Evolutionary conservation across 306 rosid genomes (phyloP), one percentile per base, ranked within the genome.

Genomic region (Quercus bicolor): DNA sequence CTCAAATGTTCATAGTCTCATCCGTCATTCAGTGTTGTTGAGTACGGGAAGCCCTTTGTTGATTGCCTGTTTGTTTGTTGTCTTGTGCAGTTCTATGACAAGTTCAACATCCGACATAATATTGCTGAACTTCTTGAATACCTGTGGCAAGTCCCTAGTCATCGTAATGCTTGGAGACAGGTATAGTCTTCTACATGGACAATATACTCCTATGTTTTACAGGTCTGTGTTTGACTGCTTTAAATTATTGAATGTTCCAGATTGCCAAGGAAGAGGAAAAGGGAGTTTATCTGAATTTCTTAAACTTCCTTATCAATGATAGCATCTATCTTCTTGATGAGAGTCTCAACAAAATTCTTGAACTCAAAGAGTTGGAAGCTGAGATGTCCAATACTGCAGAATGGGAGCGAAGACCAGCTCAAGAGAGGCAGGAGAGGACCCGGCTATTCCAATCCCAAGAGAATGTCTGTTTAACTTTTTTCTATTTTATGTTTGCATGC

Each of bases 361-460:
- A 93, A 87, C 93, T 88, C 73, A 96, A 93, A 88, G 98, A 89
- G 84, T 88, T 93, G 80, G 99, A 96, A 81, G 98, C 98, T 73
- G 99, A 96, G 90, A 96, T 96, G 99, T 88, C 98, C 40, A 96
- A 93, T 85, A 91, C 91, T 4, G 84, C 78, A 54, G 99, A 93
- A 75, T 96, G 99, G 99, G 99, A 96, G 85, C 86, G 43, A 23
- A 86, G 99, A 29, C 90, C 99, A 68, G 93, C 84, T 53, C 94
- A 93, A 85, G 99, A 96, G 89, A 91, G 99, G 89, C 98, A 91
- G 90, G 99, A 96, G 87, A 91, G 99, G 83, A 96, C 97, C 71
- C 91, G 92, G 80, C 86, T 87, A 68, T 96, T 96, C 88, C 99
- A 93, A 76, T 90, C 96, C 53, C 99, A 93, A 82, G 99, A 96